Base-by-base conservation (phyloP, 176 grass and related monocot genomes). In the Carex kokanica region DNA sequence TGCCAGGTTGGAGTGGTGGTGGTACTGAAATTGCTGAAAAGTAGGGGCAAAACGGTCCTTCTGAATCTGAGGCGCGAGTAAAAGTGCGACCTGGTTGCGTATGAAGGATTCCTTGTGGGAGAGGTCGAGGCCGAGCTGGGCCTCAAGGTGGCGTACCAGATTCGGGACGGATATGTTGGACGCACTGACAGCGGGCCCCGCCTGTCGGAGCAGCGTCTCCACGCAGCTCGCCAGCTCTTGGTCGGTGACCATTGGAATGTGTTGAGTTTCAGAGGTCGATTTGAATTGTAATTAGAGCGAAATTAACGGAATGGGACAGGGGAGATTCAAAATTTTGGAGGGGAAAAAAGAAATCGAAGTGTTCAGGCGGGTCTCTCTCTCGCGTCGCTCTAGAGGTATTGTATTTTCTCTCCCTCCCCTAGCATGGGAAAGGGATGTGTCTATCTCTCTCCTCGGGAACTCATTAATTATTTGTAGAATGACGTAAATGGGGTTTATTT, bases 171-270 rank as follows among this genome's bases (percentile, higher is more conserved):
- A 91, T 27, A 90, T 88, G 81, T 59, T 70, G 73, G 71, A 81
- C 57, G 1, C 87, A 8, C 31, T 65, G 21, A 82, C 43, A 69
- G 67, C 32, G 24, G 80, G 38, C 7, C 74, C 91, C 51, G 65
- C 84, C 77, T 92, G 96, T 18, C 88, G 89, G 55, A 99, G 90
- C 7, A 95, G 11, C n/a, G 88, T 84, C 83, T 95, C 89, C 73
- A 99, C 91, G 64, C 86, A 99, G 74, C 85, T 77, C 29, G 91
- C 91, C 47, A 99, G 87, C 84, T 99, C 93, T 78, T 99, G 91
- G 85, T 99, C 91, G 49, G 91, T 95, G 65, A 93, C 88, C 96
- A 95, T 93, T 83, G 49, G 10, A 18, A 21, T 2, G 17, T 20
- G 34, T 81, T 8, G 34, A 62, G 12, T 59, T 12, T 0, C 25